These are phyloP conservation scores for Suillus discolor DNA, from an alignment of 768 basidiomycete species.

Conservation along the genomic window DNA sequence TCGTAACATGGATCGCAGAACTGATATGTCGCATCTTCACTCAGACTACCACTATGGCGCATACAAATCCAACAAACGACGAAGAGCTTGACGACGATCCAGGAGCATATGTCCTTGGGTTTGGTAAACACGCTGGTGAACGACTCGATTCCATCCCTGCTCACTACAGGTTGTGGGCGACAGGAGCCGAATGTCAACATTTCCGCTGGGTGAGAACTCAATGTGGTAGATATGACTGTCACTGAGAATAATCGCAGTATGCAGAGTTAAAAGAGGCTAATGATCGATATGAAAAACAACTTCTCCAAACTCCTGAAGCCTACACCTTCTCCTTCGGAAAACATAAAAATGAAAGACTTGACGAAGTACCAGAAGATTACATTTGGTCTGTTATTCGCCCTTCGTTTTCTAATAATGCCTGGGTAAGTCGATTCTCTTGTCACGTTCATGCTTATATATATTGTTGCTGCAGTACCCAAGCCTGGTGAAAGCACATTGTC, in stretches of 20 bases:
- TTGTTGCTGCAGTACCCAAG: slow-evolving; percentile 15
- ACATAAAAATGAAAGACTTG: slow-evolving; percentile 9
- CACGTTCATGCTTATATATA: not conserved
- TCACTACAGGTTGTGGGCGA: slow-evolving; percentile 13
- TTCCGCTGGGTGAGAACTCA: slow-evolving; percentile 16
- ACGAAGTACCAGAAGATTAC: slow-evolving; percentile 16
- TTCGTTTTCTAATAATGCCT: not conserved
- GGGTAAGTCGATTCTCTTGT: slow-evolving; percentile 9
- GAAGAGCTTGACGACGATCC: slow-evolving; percentile 14
- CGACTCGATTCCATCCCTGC: slow-evolving; percentile 7
- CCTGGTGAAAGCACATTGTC: slow-evolving; percentile 19
- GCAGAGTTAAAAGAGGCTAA: slow-evolving; percentile 11
- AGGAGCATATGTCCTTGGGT: slow-evolving; percentile 20
- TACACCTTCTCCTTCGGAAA: slow-evolving; percentile 14
- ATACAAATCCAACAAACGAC: not conserved
- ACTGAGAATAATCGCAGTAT: slow-evolving; percentile 18
- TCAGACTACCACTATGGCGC: not conserved
- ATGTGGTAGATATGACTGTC: too few relatives aligned
- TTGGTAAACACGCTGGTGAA: not conserved
- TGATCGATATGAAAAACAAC: slow-evolving; percentile 19
- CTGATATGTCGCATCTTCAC: not conserved
- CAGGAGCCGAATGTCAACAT: not conserved
- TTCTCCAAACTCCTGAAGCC: slow-evolving; percentile 8
- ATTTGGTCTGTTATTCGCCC: slow-evolving; percentile 20
- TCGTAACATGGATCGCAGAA: not conserved